Evolutionary conservation across 768 basidiomycete species (phyloP).

Genomic region (Paxillus involutus): DNA sequence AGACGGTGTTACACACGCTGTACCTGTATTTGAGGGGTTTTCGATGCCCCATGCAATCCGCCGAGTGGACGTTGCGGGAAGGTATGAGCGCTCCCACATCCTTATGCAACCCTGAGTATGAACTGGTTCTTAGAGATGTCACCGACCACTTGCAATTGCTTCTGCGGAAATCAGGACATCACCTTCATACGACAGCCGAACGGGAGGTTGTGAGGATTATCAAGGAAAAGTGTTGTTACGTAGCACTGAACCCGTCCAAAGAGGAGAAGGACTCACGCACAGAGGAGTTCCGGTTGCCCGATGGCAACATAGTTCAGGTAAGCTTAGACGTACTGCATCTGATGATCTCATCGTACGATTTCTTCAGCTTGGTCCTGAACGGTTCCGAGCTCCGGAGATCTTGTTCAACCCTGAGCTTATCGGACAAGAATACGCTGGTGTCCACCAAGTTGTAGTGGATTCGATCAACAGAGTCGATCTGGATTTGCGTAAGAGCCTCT

Average conservation of each 20-base stretch:
- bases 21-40: constrained; percentile 98
- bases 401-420: constrained; percentile 97
- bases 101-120: neutral
- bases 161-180: constrained; percentile 90
- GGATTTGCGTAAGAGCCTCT: constrained; percentile 92
- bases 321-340: constrained; percentile 20
- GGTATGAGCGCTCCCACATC: constrained; percentile 45
- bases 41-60: constrained; percentile 99
- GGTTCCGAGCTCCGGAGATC: constrained; percentile 96
- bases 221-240: constrained; percentile 98
- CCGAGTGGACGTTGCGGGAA: constrained; percentile 93
- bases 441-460: constrained; percentile 98
- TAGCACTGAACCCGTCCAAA: constrained; percentile 88
- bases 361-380: constrained; percentile 83
- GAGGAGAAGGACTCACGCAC: constrained; percentile 90
- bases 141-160: constrained; percentile 95
- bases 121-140: constrained; percentile 66
- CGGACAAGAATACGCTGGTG: constrained; percentile 94
- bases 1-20: constrained; percentile 97
- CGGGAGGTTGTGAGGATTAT: constrained; percentile 95
- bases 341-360: constrained; percentile 12
- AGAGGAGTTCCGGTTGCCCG: constrained; percentile 92
- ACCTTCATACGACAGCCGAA: constrained; percentile 96
- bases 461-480: constrained; percentile 95
- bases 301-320: constrained; percentile 92